Evolutionary conservation across 2,329 filamentous ascomycete species (phyloP), one percentile per base, ranked within the genome.

Genomic region (Talaromyces amestolkiae): DNA sequence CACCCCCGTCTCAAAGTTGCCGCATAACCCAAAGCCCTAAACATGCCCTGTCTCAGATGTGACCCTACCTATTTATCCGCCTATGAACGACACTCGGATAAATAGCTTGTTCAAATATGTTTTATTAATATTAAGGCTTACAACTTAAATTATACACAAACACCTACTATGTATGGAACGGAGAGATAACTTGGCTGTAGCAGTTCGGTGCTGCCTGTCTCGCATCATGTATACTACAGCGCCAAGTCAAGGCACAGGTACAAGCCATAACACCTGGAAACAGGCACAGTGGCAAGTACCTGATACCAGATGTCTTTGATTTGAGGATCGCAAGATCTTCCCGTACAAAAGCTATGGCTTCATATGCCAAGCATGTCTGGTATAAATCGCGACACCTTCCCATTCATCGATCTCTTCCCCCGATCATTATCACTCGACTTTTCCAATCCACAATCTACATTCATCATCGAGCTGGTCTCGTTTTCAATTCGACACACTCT

Each of bases 21-120:
- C 51, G 51, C 51, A 54, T 33, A 53, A 19, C 27, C 51, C 49
- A 24, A 53, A 53, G 49, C 49, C 49, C 47, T 51, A 51, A 51
- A 51, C 47, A 51, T 15, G 5, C 2, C 13, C 24, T 17, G 49
- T 53, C 49, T 53, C 27, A 33, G 49, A 53, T 33, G 15, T n/a
- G 17, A 19, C 6, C 2, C 17, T 31, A 33, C 15, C 15, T 6
- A 53, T n/a, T 31, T 53, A 53, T 53, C 49, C 49, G 9, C 27
- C 27, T 53, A 53, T 53, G 24, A 33, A 15, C 49, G 4, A 31
- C 27, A 31, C 10, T 1, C 11, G 19, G 45, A 49, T 7, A 15
- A 49, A 3, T 24, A 15, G 19, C 15, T 49, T 27, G 8, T 24
- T 17, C 22, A 3, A 53, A n/a, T 27, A 31, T n/a, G 24, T 7